Base-by-base conservation (phyloP, 192 early-diverging fungal species). In the Endogone sp. region DNA sequence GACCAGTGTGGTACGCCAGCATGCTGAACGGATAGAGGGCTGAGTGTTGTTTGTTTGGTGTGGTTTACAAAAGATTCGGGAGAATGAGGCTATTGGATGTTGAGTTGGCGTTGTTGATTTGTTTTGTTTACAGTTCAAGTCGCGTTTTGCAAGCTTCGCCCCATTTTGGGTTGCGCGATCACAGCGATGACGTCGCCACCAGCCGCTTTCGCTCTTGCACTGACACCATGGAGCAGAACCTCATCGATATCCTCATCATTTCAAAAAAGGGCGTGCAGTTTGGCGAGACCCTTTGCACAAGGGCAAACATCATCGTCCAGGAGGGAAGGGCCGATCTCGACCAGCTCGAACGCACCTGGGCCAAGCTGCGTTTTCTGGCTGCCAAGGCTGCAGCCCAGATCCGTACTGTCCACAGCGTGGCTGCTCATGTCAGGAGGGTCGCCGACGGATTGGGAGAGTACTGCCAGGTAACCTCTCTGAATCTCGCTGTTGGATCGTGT, bases 381-480 rank as follows among this genome's bases (percentile, higher is more conserved):
- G 67, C 74, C 13, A 70, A 79, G 32, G 74, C 71, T 63, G 29
- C 28, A 8, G 59, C 56, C 9, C 77, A 79, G 44, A 22, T 75
- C 2, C 65, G 49, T 16, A 62, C 69, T 2, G 44, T 79, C 44
- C 58, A 68, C 2, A 65, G 67, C 2, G 71, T 79, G 4, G 68
- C 63, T 21, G 70, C 73, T 21, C 74, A 64, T 32, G n/a, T 79
- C 6, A 25, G 28, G 11, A 25, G 31, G 21, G 63, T 61, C 37
- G 70, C 58, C 54, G 58, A 64, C 23, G 37, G 55, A 1, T 27
- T 67, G 27, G 37, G 62, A 44, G 37, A 29, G 2, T 63, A 29
- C 29, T 65, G 71, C 29, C 70, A 75, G 63, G 77, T 79, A 64
- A 57, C n/a, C n/a, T n/a, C n/a, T n/a, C n/a, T n/a, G n/a, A n/a